These are phyloP conservation scores for Aspergillus transmontanensis DNA, from an alignment of 2,329 filamentous ascomycete genomes.

Conservation along the genomic window DNA sequence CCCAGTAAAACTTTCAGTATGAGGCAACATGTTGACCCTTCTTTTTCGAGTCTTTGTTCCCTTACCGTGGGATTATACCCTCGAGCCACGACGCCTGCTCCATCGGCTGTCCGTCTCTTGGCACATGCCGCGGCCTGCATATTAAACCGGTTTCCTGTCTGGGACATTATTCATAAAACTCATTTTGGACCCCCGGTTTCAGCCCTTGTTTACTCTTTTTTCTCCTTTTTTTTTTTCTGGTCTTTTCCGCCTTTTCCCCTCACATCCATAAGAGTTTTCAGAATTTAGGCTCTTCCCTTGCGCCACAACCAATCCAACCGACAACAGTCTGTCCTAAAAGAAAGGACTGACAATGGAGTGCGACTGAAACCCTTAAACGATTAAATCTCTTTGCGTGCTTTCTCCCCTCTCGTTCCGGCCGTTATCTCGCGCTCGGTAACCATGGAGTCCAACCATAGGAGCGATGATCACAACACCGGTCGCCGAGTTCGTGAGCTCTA, in stretches of 20 bases:
- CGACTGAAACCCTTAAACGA: background rate
- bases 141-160: slow-evolving; percentile 5
- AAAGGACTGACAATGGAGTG: background rate
- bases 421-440: background rate
- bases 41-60: background rate
- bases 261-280: background rate
- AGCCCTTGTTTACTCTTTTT: slow-evolving; percentile 2
- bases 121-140: slow-evolving; percentile 2
- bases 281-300: background rate
- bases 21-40: background rate
- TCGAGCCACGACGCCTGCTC: background rate
- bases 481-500: slow-evolving; percentile 43
- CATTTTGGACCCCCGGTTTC: background rate
- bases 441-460: slow-evolving; percentile 10
- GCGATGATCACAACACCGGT: slow-evolving; percentile 29
- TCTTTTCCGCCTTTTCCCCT: background rate
- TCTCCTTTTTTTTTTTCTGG: background rate
- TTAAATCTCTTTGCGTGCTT: background rate
- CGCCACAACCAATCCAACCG: background rate
- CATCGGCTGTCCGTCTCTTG: background rate
- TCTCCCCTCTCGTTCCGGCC: background rate
- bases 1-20: background rate
- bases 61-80: background rate
- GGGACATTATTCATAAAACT: slow-evolving; percentile 4
- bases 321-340: background rate